Evolutionary conservation across 2,329 filamentous ascomycete genomes (phyloP).

Genomic region (Colletotrichum navitas): DNA sequence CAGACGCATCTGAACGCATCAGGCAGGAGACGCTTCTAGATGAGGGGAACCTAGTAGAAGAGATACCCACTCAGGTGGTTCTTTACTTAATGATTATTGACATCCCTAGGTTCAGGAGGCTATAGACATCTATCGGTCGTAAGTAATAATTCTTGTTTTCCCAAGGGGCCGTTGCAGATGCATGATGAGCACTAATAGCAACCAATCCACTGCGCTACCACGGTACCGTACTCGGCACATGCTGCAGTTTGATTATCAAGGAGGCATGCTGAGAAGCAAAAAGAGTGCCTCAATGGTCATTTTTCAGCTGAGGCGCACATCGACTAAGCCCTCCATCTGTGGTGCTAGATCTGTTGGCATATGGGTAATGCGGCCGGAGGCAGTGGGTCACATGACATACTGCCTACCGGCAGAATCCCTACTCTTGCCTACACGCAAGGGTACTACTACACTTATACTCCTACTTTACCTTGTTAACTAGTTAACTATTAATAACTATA

Average conservation of each 20-base stretch:
- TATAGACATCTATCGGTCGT: too few species aligned
- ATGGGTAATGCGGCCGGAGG: too few species aligned
- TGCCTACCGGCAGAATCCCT: too few species aligned
- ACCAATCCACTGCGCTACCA: background rate
- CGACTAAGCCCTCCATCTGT: background rate
- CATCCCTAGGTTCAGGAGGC: background rate
- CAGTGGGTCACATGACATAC: too few species aligned
- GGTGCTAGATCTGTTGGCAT: conserved; percentile 1
- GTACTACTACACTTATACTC: too few species aligned
- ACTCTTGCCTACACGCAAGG: too few species aligned
- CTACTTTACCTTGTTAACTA: too few species aligned
- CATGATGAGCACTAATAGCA: background rate
- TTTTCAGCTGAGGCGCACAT: background rate
- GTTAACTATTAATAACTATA: too few species aligned
- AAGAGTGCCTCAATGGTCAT: background rate
- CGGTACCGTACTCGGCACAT: background rate
- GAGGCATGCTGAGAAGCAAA: too few species aligned
- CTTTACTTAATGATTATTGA: background rate
- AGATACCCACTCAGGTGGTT: background rate
- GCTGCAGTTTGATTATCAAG: too few species aligned
- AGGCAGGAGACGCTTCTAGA: background rate
- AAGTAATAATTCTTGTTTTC: too few species aligned
- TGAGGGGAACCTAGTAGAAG: conserved; percentile 10
- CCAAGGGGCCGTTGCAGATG: too few species aligned
- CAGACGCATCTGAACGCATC: conserved; percentile 30